Evolutionary conservation across 1,284 basidiomycete species (phyloP), one percentile per base, ranked within the genome.

Genomic region (Amylostereum areolatum): DNA sequence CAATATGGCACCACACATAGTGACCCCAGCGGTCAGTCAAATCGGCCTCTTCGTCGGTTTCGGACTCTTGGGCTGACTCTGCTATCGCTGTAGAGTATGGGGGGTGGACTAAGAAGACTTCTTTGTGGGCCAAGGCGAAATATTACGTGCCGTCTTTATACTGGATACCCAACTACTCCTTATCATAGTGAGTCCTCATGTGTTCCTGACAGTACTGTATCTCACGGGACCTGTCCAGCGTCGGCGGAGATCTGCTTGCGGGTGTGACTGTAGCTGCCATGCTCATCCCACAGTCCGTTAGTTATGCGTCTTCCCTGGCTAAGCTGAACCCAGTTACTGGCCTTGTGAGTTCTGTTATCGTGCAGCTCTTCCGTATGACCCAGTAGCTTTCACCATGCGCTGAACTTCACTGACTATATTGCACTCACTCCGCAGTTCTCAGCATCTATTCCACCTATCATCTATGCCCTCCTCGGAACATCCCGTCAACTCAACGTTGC

Each of bases 281-380:
- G 70, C 75, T 97, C 43, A 90, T 97, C 55, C 94, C 94, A 3
- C 91, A 93, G 65, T 91, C 89, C 1, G 89, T 97, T 67, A 92
- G 89, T 59, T 97, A 97, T 63, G 92, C 92, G 3, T 85, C 86
- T 1, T 86, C 89, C 3, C 72, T 97, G 5, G 92, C 93, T 7
- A 81, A 85, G 53, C 70, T 94, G 35, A 85, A 80, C 55, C 90
- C 92, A 25, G 79, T 89, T 0, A 79, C 89, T 36, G 94, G 94
- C 43, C 70, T 97, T 57, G 92, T 95, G 68, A 61, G 83, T 67
- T 9, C 5, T 31, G 27, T 36, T 5, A 41, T 34, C 24, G 7
- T 31, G 24, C 31, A 18, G 18, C 18, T 18, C 18, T 18, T 18
- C 18, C 18, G 18, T 18, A 18, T 18, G 18, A 18, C 18, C 18